phyloP scores from a whole-genome alignment of 1,284 basidiomycete species.

The Ceratobasidium sp. region DNA sequence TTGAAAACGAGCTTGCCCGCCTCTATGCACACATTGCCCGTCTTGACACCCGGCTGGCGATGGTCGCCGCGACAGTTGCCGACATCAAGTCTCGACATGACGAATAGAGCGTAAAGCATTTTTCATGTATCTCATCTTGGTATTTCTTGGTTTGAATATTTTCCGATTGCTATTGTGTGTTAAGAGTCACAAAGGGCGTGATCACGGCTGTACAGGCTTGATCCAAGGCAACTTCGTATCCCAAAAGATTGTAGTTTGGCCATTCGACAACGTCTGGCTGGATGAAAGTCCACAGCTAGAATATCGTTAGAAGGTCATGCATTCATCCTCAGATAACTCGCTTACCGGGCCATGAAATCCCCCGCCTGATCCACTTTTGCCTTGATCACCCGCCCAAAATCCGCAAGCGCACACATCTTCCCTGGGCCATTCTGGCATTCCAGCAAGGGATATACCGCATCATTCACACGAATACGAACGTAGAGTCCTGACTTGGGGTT shows the following conservation, averaged over 20 bases:
- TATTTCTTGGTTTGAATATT: too few species aligned
- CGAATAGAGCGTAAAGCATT: neutral
- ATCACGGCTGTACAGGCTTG: constrained; percentile 11
- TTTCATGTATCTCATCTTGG: too few species aligned
- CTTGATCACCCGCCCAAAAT: constrained; percentile 22
- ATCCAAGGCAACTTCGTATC: constrained; percentile 25
- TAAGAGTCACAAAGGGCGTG: neutral
- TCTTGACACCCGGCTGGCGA: neutral
- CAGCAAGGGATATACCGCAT: constrained; percentile 18
- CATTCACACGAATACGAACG: constrained; percentile 27
- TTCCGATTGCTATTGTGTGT: too few species aligned
- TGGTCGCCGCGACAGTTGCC: neutral
- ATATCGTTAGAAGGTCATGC: neutral
- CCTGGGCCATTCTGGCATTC: constrained; percentile 27
- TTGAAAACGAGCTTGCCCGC: neutral
- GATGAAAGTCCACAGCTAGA: constrained; percentile 24
- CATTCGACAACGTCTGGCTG: constrained; percentile 18
- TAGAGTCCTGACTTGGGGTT: neutral
- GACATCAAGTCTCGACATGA: neutral
- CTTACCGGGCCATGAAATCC: constrained; percentile 23
- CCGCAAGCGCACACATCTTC: constrained; percentile 4
- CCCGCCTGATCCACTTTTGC: constrained; percentile 13
- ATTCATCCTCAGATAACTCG: neutral
- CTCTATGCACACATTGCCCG: neutral
- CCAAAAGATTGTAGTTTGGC: constrained; percentile 26